phyloP scores from a whole-genome alignment of 176 grass and related monocot genomes.

The Miscanthus lutarioriparius region DNA sequence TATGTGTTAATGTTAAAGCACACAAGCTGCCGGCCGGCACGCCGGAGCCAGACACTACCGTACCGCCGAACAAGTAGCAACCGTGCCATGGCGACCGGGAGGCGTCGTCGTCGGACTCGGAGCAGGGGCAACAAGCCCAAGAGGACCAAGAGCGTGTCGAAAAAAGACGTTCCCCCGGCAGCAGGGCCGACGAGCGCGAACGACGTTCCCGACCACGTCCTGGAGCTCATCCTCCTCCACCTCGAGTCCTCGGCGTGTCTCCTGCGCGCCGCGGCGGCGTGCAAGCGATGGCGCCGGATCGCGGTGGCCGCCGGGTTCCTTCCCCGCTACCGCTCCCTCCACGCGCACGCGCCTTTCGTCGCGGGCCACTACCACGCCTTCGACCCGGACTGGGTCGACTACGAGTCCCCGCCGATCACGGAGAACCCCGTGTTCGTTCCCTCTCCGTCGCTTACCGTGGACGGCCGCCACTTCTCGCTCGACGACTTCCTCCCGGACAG shows the following conservation, averaged over 20 bases:
- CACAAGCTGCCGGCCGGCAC: too few species aligned
- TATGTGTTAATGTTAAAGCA: too few species aligned
- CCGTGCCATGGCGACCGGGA: background rate
- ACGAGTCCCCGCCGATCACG: background rate
- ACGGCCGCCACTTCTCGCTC: background rate
- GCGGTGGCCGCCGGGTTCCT: background rate
- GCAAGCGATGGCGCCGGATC: constrained; percentile 24
- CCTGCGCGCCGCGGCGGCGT: constrained; percentile 25
- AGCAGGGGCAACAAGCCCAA: background rate
- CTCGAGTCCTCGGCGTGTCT: background rate
- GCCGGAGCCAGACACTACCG: background rate
- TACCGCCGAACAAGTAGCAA: background rate
- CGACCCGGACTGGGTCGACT: background rate
- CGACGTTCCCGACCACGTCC: constrained; percentile 13
- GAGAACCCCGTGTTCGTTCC: constrained; percentile 4
- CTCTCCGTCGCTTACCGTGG: background rate
- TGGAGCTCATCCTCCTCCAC: constrained; percentile 24
- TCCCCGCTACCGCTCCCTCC: background rate
- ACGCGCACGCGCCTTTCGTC: background rate
- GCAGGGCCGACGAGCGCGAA: background rate
- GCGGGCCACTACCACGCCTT: constrained; percentile 37
- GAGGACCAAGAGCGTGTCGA: background rate
- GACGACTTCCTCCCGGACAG: constrained; percentile 6
- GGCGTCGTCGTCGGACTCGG: background rate
- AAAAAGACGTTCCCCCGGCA: background rate